Evolutionary conservation across 805 yeast species (phyloP).

Genomic region (Nakazawaea populi): DNA sequence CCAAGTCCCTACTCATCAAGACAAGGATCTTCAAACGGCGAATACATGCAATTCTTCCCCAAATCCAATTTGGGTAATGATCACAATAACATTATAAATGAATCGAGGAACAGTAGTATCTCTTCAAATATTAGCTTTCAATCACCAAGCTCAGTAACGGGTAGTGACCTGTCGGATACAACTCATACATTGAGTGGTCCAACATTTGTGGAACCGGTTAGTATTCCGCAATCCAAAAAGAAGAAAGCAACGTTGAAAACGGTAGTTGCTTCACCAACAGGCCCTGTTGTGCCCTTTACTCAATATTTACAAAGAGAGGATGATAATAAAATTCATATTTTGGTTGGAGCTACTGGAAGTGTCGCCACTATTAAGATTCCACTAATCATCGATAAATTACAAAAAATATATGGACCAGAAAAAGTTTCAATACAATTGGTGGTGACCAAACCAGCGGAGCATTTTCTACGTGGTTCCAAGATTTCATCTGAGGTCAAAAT

Average conservation of each 20-base stretch:
- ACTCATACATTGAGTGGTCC: conserved; percentile 1
- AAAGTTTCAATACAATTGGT: conserved; percentile 80
- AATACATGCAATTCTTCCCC: conserved; percentile 9
- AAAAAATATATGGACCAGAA: conserved; percentile 68
- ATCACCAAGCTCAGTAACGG: conserved; percentile 6
- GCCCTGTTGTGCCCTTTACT: conserved; percentile 70
- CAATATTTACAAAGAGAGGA: conserved; percentile 67
- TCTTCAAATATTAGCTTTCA: conserved; percentile 10
- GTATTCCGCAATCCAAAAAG: conserved; percentile 22
- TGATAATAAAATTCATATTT: conserved; percentile 80
- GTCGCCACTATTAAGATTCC: conserved; percentile 96
- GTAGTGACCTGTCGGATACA: conserved; percentile 17
- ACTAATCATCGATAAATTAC: conserved; percentile 77
- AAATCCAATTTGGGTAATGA: neutral
- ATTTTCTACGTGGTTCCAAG: conserved; percentile 55
- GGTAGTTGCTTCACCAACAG: conserved; percentile 48
- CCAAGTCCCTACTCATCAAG: conserved; percentile 12
- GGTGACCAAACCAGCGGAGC: conserved; percentile 80
- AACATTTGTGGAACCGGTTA: conserved; percentile 7
- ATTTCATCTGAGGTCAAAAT: conserved; percentile 66
- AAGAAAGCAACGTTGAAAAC: conserved; percentile 37
- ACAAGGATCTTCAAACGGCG: conserved; percentile 12
- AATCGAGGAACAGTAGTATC: conserved; percentile 10
- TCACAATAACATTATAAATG: neutral
- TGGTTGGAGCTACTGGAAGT: conserved; percentile 92